Evolutionary conservation across 2,329 filamentous ascomycete genomes (phyloP).

Genomic region (Alternaria metachromatica): DNA sequence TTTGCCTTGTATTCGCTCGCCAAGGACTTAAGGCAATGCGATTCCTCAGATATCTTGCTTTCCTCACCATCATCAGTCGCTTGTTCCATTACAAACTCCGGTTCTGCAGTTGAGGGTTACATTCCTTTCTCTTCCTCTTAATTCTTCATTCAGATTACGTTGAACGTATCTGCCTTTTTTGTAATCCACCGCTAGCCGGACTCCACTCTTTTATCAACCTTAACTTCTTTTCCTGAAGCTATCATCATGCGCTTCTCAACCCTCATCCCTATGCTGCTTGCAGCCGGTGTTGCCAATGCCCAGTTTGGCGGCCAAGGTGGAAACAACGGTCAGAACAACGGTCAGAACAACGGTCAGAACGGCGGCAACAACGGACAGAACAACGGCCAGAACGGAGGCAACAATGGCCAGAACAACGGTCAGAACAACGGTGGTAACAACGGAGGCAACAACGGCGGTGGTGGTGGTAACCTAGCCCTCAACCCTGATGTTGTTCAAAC

Average conservation of each 20-base stretch:
- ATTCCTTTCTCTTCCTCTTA: constrained; percentile 50
- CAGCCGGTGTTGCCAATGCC: constrained; percentile 43
- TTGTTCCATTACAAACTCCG: constrained; percentile 32
- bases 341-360: constrained; percentile 12
- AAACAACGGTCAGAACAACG: constrained; percentile 18
- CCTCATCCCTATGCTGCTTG: constrained; percentile 42
- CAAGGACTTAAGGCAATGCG: constrained; percentile 43
- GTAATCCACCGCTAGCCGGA: constrained; percentile 49
- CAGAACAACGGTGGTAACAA: constrained; percentile 2
- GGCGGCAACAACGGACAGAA: constrained; percentile 17
- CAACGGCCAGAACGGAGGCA: constrained; percentile 20
- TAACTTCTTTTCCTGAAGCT: constrained; percentile 24
- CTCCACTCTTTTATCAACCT: constrained; percentile 39
- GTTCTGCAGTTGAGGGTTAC: constrained; percentile 48
- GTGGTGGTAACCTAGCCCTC: constrained; percentile 37
- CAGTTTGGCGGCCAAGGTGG: constrained; percentile 33
- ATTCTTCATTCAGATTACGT: constrained; percentile 48
- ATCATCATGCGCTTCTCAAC: constrained; percentile 47
- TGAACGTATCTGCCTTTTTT: constrained; percentile 51
- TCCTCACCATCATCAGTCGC: constrained; percentile 43
- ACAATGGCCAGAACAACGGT: constrained; percentile 23
- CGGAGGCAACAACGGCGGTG: constrained; percentile 8
- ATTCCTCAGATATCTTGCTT: constrained; percentile 35
- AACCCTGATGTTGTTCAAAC: constrained; percentile 52
- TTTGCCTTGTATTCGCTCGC: constrained; percentile 32